A percentile compares a stretch with the other conserved stretches of the same genome.
Evolutionary conservation across 257 asterid species (phyloP).

Genomic region (Salvia splendens): DNA sequence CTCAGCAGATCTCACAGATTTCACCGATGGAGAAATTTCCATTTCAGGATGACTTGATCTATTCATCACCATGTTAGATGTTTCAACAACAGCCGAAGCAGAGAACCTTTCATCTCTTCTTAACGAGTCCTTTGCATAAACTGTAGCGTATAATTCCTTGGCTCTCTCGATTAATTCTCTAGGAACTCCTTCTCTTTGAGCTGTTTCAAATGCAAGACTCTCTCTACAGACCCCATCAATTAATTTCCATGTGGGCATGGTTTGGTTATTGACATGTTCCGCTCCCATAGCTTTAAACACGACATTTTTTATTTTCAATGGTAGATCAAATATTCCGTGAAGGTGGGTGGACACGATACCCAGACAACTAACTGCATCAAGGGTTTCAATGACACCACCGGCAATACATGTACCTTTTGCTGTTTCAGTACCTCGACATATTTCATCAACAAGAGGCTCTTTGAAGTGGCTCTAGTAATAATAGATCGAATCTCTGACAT

Average conservation of each 20-base stretch:
- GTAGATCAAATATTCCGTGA: conserved; percentile 89
- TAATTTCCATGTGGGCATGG: conserved; percentile 83
- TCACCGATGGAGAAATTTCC: conserved; percentile 31
- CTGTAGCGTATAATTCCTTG: conserved; percentile 65
- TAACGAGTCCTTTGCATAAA: conserved; percentile 40
- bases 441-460: conserved; percentile 95
- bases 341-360: conserved; percentile 93
- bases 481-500: conserved; percentile 96
- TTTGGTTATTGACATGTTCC: conserved; percentile 53
- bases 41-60: conserved; percentile 28
- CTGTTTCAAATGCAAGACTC: conserved; percentile 97
- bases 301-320: conserved; percentile 48
- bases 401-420: conserved; percentile 98
- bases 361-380: conserved; percentile 66
- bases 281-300: conserved; percentile 91
- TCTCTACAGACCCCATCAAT: conserved; percentile 88
- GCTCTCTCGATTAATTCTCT: conserved; percentile 68
- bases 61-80: conserved; percentile 27
- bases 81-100: conserved; percentile 25
- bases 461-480: conserved; percentile 68
- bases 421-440: conserved; percentile 98
- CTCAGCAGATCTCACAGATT: conserved; percentile 35
- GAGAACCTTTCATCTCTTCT: conserved; percentile 14
- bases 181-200: conserved; percentile 88
- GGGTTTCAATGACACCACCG: conserved; percentile 88